Conservation (phyloP, 139 green algal genomes). For the Chlorella vulgaris region DNA sequence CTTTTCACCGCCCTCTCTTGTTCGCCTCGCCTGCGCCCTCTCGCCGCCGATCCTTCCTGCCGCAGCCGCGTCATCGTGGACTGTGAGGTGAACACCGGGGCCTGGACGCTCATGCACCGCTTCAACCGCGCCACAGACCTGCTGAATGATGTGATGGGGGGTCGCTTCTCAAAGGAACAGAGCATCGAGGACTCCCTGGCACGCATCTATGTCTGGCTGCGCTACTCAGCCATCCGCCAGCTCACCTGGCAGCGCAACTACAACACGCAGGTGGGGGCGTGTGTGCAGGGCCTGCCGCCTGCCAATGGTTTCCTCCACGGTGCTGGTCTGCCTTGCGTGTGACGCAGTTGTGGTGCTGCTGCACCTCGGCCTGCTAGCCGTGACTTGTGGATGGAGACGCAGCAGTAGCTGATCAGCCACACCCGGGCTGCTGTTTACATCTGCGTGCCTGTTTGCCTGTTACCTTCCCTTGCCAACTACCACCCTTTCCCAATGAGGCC, state of each 20-base stretch:
- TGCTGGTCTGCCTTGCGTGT: neutral
- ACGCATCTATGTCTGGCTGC: conserved; percentile 93
- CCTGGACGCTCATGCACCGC: conserved; percentile 96
- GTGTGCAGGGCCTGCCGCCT: too few species aligned
- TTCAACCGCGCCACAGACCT: conserved; percentile 93
- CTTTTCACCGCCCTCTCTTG: neutral
- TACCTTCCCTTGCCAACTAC: too few species aligned
- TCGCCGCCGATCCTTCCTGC: neutral
- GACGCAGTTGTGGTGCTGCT: neutral
- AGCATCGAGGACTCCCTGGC: conserved; percentile 66
- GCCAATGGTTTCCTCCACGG: too few species aligned
- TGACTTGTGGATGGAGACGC: neutral
- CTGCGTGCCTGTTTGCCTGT: neutral
- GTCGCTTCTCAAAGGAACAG: conserved; percentile 11
- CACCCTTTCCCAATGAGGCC: too few species aligned
- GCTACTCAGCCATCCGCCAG: conserved; percentile 90
- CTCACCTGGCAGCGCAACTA: conserved; percentile 99
- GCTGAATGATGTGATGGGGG: conserved; percentile 65
- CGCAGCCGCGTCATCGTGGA: conserved; percentile 75
- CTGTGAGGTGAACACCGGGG: conserved; percentile 67
- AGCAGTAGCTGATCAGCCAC: neutral
- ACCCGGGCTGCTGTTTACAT: neutral
- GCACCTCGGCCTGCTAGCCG: neutral
- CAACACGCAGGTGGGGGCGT: conserved; percentile 88
- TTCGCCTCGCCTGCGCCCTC: neutral